Conservation (phyloP, 2,329 filamentous ascomycete genomes). For the Salinomyces thailandicus region DNA sequence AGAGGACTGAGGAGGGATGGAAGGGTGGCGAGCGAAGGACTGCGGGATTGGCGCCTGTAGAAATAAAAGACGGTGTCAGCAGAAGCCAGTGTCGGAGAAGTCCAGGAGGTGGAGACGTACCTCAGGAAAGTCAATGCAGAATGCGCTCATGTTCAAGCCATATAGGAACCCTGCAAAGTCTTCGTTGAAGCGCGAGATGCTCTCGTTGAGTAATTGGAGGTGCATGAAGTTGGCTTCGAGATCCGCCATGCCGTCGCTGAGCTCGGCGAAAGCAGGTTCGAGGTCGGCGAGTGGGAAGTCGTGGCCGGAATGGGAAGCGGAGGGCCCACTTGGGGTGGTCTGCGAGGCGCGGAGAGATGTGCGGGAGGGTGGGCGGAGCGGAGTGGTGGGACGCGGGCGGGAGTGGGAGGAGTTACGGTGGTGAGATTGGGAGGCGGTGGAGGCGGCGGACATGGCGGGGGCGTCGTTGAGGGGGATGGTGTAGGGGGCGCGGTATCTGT, state of each 20-base stretch:
- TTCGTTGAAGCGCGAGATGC: conserved; percentile 83
- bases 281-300: conserved; percentile 67
- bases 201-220: conserved; percentile 93
- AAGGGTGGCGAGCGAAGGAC: conserved; percentile 57
- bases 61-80: neutral
- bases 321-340: conserved; percentile 32
- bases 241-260: conserved; percentile 88
- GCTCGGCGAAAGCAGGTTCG: conserved; percentile 84
- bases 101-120: no score
- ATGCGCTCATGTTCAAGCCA: conserved; percentile 97
- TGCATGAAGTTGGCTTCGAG: conserved; percentile 97
- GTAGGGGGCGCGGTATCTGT: neutral
- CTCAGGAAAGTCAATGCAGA: conserved; percentile 96
- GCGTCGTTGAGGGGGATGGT: neutral
- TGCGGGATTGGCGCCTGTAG: conserved; percentile 69
- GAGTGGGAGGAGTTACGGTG: conserved; percentile 29
- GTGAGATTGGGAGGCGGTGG: conserved; percentile 5
- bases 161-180: conserved; percentile 94
- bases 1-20: conserved; percentile 2
- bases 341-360: conserved; percentile 71
- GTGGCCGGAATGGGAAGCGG: conserved; percentile 33
- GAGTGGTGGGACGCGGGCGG: conserved; percentile 68
- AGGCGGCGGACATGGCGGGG: conserved; percentile 5
- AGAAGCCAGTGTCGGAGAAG: neutral
- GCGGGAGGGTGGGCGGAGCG: conserved; percentile 78